Evolutionary conservation across 2,329 filamentous ascomycete species (phyloP), one percentile per base, ranked within the genome.

Genomic region (Microcyclospora tardicrescens): DNA sequence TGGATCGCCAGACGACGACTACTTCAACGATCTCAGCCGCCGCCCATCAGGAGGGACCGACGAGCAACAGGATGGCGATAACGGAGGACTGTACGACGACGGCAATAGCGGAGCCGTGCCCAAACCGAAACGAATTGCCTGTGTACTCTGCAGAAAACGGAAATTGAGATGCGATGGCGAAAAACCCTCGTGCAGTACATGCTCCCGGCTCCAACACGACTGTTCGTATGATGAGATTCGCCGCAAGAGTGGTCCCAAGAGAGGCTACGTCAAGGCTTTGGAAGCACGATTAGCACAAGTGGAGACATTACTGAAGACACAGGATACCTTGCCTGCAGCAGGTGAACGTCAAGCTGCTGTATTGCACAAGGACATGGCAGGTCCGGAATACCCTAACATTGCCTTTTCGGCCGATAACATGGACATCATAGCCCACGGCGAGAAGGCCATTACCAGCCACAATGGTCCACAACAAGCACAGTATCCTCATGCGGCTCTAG

Each of bases 151-250:
- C 59, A 73, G 89, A 53, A 91, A 87, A 63, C 75, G 89, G 57
- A 96, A 96, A 65, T 68, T 95, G 49, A 81, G 82, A 62, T 95
- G 87, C 61, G 87, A 95, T 59, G 86, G 86, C 29, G 67, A 73
- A 38, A 79, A 82, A 46, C 87, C 87, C 15, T 84, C 81, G 50
- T 94, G 87, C 58, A 85, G 81, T 52, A 94, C 86, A 16, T 95
- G 87, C 61, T 78, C 82, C 27, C 72, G 87, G n/a, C 67, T 94
- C 36, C 79, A 83, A 33, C 87, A 95, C 61, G 75, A 80, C 39
- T 94, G 87, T 64, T 79, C 82, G 44, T 94, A 94, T 57, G 86
- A 94, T 57, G 86, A 94, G 65, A 81, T 89, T 52, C 76, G 87
- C 58, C 84, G 85, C 64, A 94, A 94, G 74, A 93, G 86, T 59